Conservation (phyloP, 169 alveolate species). For the Plasmodium cynomolgi region DNA sequence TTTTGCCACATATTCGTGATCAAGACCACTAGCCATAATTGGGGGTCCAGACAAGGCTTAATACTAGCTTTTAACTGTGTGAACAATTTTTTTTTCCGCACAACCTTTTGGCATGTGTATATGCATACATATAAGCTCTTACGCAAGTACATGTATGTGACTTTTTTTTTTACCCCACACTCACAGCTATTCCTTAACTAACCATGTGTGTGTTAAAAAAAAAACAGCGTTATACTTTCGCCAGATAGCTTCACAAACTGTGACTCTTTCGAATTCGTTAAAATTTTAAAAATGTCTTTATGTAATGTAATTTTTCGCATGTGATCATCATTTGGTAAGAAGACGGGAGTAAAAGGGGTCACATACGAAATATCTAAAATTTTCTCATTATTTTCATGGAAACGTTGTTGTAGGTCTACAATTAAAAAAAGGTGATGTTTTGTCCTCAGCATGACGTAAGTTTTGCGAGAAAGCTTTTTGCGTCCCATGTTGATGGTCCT, state of each 20-base stretch:
- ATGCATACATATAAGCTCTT: neutral
- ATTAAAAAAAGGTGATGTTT: neutral
- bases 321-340: neutral
- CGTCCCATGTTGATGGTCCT: neutral
- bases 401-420: neutral
- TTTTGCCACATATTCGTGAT: neutral
- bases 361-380: neutral
- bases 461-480: neutral
- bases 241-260: neutral
- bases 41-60: neutral
- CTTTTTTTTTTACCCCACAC: neutral
- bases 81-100: neutral
- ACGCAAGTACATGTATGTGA: neutral
- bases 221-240: neutral
- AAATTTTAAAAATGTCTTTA: neutral
- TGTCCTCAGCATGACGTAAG: neutral
- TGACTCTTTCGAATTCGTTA: neutral
- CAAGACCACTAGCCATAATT: neutral
- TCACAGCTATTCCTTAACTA: neutral
- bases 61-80: neutral
- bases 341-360: neutral
- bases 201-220: neutral
- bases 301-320: neutral
- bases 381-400: neutral
- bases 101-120: neutral